Evolutionary conservation across 495 filamentous ascomycete genomes (phyloP), one percentile per base, ranked within the genome.

Genomic region (Bacidia rubella): DNA sequence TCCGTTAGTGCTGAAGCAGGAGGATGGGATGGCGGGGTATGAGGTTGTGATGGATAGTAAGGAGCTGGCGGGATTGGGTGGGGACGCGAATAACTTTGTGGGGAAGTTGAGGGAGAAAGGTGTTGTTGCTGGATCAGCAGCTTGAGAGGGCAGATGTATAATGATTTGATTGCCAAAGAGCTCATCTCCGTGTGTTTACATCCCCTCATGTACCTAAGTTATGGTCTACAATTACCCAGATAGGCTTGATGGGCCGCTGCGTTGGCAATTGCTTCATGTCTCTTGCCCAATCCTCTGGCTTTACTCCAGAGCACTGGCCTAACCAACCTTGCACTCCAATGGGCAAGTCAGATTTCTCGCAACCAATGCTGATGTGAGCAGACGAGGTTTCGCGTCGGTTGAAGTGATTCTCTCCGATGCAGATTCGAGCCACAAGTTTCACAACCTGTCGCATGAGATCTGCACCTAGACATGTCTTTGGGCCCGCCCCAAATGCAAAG

Each of bases 231-330:
- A 11, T 22, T 17, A 49, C 50, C 21, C 48, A 27, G 21, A 53
- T 22, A 11, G 50, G 39, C 39, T 54, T 58, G 12, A 27, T 24
- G 1, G 58, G 58, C 43, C 58, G 32, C 29, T 60, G 58, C 23
- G 54, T 57, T 1, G 63, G 63, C 25, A 65, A 41, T 42, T 65
- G 63, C 40, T 65, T 65, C 53, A 65, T 59, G 26, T 64, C 57
- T 15, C 22, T 56, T 21, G 63, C 63, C 57, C 52, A 62, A 0
- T 51, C 47, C 21, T 64, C 60, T 3, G 57, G 51, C 15, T 53
- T 41, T 3, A 62, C 55, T n/a, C 51, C 24, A 11, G 12, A 32
- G 24, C 58, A 17, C 62, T 62, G 63, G 17, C 63, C 63, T 0
- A 65, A 49, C 62, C 62, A 65, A 2, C 48, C 60, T 42, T 47